These are phyloP conservation scores for Myxozyma melibiosi DNA, from an alignment of 805 yeast species.

Conservation along the genomic window DNA sequence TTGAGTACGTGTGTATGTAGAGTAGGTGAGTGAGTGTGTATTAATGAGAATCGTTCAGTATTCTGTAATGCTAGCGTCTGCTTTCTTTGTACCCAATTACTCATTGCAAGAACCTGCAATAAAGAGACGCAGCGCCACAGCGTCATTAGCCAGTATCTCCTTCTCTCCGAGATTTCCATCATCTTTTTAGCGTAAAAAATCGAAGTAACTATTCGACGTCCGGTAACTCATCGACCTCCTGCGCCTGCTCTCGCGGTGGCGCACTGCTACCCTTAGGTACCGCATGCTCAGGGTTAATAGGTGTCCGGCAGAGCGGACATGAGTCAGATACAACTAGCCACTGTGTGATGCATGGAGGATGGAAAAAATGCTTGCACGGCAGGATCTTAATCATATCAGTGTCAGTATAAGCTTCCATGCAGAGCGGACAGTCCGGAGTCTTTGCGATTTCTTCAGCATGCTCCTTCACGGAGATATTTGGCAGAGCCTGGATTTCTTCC, in stretches of 20 bases:
- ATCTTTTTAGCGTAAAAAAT: not conserved
- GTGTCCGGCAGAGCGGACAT: slow-evolving; percentile 33
- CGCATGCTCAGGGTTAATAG: slow-evolving; percentile 4
- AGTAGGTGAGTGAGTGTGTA: no score
- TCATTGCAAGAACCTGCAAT: no score
- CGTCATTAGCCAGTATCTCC: no score
- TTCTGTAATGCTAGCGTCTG: no score
- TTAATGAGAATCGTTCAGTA: no score
- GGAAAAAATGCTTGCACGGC: slow-evolving; percentile 35
- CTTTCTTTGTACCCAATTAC: no score
- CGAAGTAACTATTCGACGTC: not conserved
- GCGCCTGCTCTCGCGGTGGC: not conserved
- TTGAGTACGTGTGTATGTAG: not conserved
- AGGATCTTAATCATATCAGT: slow-evolving; percentile 18
- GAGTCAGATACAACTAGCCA: slow-evolving; percentile 34
- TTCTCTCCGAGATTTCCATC: no score
- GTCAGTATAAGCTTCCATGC: slow-evolving; percentile 28
- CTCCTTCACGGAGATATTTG: not conserved
- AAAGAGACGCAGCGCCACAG: no score
- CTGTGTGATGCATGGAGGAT: slow-evolving; percentile 32
- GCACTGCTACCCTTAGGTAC: slow-evolving; percentile 10
- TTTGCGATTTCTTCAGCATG: slow-evolving; percentile 7
- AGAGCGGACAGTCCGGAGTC: slow-evolving; percentile 33
- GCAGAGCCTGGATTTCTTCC: slow-evolving; percentile 16
- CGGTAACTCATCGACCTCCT: not conserved